Evolutionary conservation across 768 basidiomycete genomes (phyloP).

Genomic region (Phanerodontia chrysosporium): DNA sequence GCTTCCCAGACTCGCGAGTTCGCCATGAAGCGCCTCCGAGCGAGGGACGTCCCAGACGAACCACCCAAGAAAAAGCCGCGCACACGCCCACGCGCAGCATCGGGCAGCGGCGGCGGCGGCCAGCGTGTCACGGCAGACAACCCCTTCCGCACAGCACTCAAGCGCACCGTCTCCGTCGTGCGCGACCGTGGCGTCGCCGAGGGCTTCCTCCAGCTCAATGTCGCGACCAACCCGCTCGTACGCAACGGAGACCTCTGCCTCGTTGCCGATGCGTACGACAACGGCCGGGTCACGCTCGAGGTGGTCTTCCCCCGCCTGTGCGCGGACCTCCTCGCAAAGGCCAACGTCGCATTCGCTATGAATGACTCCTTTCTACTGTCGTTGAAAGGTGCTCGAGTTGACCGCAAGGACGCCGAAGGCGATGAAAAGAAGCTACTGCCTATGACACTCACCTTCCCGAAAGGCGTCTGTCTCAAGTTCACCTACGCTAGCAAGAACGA

Average conservation of each 20-base stretch:
- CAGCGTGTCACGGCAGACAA: background rate
- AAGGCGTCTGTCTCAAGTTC: conserved; percentile 41
- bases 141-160: background rate
- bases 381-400: conserved; percentile 39
- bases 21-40: background rate
- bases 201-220: conserved; percentile 36
- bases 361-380: conserved; percentile 43
- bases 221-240: background rate
- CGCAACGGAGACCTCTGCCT: background rate
- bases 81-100: background rate
- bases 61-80: too few species aligned
- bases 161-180: conserved; percentile 25
- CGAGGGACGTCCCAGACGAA: background rate
- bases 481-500: conserved; percentile 17
- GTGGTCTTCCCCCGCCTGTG: conserved; percentile 32
- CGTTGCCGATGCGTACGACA: conserved; percentile 3
- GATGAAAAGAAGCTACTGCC: conserved; percentile 28
- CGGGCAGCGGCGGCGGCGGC: background rate
- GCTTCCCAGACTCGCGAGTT: too few species aligned
- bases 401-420: conserved; percentile 20
- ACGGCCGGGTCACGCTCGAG: conserved; percentile 28
- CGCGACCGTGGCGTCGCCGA: conserved; percentile 26
- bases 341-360: conserved; percentile 34
- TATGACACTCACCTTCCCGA: conserved; percentile 36
- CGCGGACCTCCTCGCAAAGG: conserved; percentile 26